These are phyloP conservation scores for Cnidoscolus chayamansa DNA, from an alignment of 441 rosid genomes.

Conservation along the genomic window DNA sequence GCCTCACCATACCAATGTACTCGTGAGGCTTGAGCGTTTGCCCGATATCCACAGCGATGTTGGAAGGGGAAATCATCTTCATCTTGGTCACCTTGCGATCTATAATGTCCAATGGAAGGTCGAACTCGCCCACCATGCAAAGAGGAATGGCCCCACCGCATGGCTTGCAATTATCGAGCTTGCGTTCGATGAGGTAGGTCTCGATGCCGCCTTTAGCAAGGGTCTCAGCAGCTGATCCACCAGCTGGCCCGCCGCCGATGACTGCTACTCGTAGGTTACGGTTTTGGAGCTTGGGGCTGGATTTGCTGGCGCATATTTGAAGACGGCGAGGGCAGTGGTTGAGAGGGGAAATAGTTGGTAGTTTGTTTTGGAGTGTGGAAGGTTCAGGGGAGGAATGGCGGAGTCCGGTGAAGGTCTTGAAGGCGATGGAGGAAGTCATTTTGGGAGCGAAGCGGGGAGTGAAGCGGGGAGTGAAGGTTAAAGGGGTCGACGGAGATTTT, in stretches of 20 bases:
- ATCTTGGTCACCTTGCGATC: slow-evolving; percentile 81
- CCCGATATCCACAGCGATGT: slow-evolving; percentile 82
- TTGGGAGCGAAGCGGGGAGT: neutral
- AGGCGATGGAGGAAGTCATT: slow-evolving; percentile 51
- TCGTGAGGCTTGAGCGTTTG: slow-evolving; percentile 82
- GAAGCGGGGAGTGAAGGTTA: too few species aligned
- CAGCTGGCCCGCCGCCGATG: slow-evolving; percentile 85
- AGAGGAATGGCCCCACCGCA: slow-evolving; percentile 92
- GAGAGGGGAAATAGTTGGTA: slow-evolving; percentile 18
- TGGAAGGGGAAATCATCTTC: slow-evolving; percentile 95
- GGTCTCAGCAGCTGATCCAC: slow-evolving; percentile 69
- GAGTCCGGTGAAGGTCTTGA: slow-evolving; percentile 76
- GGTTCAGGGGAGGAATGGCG: slow-evolving; percentile 44
- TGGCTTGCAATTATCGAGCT: slow-evolving; percentile 87
- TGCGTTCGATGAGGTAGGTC: slow-evolving; percentile 75
- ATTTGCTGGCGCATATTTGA: slow-evolving; percentile 44
- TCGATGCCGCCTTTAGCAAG: slow-evolving; percentile 78
- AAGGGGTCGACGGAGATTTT: neutral
- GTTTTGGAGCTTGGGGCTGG: slow-evolving; percentile 58
- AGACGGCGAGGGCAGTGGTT: slow-evolving; percentile 27
- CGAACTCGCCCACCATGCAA: slow-evolving; percentile 92
- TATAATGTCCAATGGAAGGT: slow-evolving; percentile 75
- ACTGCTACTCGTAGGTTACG: slow-evolving; percentile 81
- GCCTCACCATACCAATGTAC: slow-evolving; percentile 90
- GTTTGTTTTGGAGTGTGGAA: slow-evolving; percentile 29